Evolutionary conservation across 306 rosid species (phyloP), one percentile per base, ranked within the genome.

Genomic region (Glycine soja): DNA sequence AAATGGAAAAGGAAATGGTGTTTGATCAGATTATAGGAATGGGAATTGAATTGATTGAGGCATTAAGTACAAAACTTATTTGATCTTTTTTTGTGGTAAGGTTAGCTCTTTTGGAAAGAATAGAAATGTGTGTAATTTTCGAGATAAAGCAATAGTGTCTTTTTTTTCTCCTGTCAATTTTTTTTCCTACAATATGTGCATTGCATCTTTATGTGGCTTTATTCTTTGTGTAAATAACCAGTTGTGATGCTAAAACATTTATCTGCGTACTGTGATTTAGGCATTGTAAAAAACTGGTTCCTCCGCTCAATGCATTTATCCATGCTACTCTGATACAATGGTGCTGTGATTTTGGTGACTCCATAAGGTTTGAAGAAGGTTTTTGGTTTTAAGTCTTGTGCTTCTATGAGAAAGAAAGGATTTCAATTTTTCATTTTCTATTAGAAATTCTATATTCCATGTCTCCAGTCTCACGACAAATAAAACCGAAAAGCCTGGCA

Each of bases 51-150:
- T 80, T 83, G 80, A 43, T 57, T 76, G 80, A 76, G 76, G 74
- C 74, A 73, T 84, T 65, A 48, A 83, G 78, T 80, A 76, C 73
- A 79, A 64, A 76, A 76, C 80, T 83, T 75, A 24, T 24, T 71
- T 71, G 56, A 84, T 32, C 70, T 18, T 64, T 77, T 24, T 77
- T 74, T 82, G 80, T 79, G 83, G 78, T 80, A 83, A 68, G 87
- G 80, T 70, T 86, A 69, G 92, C 84, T 75, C 84, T 57, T 82
- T 69, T 56, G 74, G 87, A 56, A 78, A 85, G 86, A 74, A 62
- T 88, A 84, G 87, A 81, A 88, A 83, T 83, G 88, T 86, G 93
- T 85, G 93, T 88, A 86, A 81, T 88, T 87, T 75, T 85, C 30
- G 30, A 24, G 30, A 24, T 2, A 24, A 24, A 24, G 30, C 30